Evolutionary conservation across 345 rosid genomes (phyloP).

Genomic region (Xanthoceras sorbifolium): DNA sequence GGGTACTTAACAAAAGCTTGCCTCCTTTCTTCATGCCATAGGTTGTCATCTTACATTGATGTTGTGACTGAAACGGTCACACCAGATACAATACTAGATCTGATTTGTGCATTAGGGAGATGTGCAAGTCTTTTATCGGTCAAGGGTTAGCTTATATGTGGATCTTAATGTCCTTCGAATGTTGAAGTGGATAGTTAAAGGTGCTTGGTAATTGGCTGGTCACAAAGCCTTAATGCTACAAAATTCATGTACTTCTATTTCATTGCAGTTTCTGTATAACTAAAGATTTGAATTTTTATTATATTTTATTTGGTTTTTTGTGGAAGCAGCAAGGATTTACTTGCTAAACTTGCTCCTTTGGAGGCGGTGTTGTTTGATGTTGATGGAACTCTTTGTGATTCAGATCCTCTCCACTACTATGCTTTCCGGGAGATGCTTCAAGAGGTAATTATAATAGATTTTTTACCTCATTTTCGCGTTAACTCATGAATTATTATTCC

Average conservation of each 20-base stretch:
- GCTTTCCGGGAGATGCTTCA: slow-evolving; percentile 68
- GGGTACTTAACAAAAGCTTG: neutral
- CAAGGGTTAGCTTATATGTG: neutral
- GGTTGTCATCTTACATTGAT: neutral
- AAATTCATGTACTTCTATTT: neutral
- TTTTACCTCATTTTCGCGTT: neutral
- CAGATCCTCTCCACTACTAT: slow-evolving; percentile 83
- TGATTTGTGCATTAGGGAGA: neutral
- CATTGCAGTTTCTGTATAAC: too few relatives aligned
- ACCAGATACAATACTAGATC: neutral
- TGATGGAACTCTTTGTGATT: slow-evolving; percentile 95
- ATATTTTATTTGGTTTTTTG: neutral
- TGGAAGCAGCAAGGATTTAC: slow-evolving; percentile 54
- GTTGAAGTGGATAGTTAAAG: neutral
- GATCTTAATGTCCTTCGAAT: neutral
- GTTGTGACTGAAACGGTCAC: neutral
- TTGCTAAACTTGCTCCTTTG: slow-evolving; percentile 63
- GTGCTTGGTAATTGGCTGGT: neutral
- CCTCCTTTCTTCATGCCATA: too few relatives aligned
- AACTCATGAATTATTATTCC: neutral
- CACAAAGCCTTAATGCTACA: neutral
- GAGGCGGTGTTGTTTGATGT: slow-evolving; percentile 87
- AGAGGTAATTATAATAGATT: slow-evolving; percentile 53
- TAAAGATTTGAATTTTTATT: too few relatives aligned
- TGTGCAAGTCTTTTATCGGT: too few relatives aligned